Percentiles rank a stretch among this genome's conserved stretches.
phyloP scores from a whole-genome alignment of 2,329 filamentous ascomycete species.

The Ilyonectria mors-panacis region DNA sequence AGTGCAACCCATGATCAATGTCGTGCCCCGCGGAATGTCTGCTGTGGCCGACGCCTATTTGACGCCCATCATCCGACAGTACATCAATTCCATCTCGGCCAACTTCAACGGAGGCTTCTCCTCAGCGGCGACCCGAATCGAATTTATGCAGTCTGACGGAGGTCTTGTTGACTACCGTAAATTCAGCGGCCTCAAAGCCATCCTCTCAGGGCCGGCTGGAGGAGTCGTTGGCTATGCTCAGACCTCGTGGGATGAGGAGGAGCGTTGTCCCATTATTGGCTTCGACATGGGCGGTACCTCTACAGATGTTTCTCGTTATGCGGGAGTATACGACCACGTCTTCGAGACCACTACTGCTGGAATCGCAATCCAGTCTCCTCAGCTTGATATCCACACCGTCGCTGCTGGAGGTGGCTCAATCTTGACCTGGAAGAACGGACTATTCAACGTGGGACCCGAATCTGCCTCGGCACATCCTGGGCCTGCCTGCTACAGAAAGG shows the following conservation, averaged over 20 bases:
- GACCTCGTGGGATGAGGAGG: slow-evolving; percentile 1
- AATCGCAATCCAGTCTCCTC: slow-evolving; percentile 79
- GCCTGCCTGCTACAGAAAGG: slow-evolving; percentile 80
- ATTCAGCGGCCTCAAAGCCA: slow-evolving; percentile 2
- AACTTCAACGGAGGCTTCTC: slow-evolving; percentile 53
- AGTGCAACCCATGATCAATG: slow-evolving; percentile 54
- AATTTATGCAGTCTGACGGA: slow-evolving; percentile 65
- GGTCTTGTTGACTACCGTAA: slow-evolving; percentile 68
- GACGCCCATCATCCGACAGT: slow-evolving; percentile 53
- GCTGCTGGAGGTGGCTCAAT: slow-evolving; percentile 65
- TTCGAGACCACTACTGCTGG: slow-evolving; percentile 81
- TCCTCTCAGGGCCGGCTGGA: background rate
- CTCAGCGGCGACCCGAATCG: slow-evolving; percentile 23
- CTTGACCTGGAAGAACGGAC: slow-evolving; percentile 77
- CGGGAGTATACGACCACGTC: slow-evolving; percentile 79
- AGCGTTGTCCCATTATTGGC: background rate
- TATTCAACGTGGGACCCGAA: slow-evolving; percentile 80
- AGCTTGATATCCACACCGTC: slow-evolving; percentile 83
- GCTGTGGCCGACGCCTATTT: slow-evolving; percentile 59
- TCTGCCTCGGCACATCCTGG: slow-evolving; percentile 81
- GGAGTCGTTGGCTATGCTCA: slow-evolving; percentile 5
- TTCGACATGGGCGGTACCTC: slow-evolving; percentile 69
- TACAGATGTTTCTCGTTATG: slow-evolving; percentile 80
- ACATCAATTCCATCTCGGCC: slow-evolving; percentile 44
- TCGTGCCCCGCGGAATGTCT: slow-evolving; percentile 57